Evolutionary conservation across 2,329 filamentous ascomycete genomes (phyloP).

Genomic region (Trichoderma koningiopsis): DNA sequence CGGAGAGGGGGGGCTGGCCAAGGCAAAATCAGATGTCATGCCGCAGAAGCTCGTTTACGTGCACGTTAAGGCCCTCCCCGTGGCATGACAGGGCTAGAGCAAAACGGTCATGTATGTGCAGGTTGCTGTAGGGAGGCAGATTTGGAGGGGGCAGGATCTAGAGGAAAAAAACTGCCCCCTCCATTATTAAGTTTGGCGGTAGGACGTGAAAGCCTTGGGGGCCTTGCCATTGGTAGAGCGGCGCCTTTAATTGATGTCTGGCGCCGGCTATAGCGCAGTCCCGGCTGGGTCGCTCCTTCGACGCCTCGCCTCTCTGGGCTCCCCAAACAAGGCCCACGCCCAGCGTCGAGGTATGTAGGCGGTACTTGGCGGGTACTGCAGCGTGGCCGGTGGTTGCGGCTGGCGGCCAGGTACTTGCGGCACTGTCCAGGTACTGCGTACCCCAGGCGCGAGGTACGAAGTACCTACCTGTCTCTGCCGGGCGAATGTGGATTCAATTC

Average conservation of each 20-base stretch:
- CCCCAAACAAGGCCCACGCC: constrained; percentile 14
- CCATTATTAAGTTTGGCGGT: constrained; percentile 20
- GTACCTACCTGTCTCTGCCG: constrained; percentile 25
- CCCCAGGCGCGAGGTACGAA: constrained; percentile 24
- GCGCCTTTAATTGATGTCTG: constrained; percentile 17
- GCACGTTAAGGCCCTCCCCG: constrained; percentile 1
- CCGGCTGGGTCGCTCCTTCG: constrained; percentile 18
- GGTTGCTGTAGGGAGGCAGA: constrained; percentile 12
- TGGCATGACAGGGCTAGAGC: constrained; percentile 4
- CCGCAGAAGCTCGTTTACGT: constrained; percentile 20
- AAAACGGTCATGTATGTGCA: neutral
- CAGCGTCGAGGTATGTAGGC: neutral
- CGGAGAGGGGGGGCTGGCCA: neutral
- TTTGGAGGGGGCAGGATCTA: constrained; percentile 18
- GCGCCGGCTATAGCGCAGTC: constrained; percentile 23
- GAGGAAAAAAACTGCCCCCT: neutral
- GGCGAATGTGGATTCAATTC: constrained; percentile 29
- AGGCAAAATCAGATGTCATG: constrained; percentile 2
- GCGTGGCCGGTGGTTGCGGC: neutral
- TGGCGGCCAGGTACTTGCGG: neutral
- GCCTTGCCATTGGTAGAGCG: constrained; percentile 12
- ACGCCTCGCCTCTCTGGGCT: constrained; percentile 22
- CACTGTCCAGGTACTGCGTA: constrained; percentile 1
- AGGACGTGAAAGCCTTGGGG: neutral
- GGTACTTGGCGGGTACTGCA: neutral